These are phyloP conservation scores for Lactifluus piperatus DNA, from an alignment of 768 basidiomycete species.

Conservation along the genomic window DNA sequence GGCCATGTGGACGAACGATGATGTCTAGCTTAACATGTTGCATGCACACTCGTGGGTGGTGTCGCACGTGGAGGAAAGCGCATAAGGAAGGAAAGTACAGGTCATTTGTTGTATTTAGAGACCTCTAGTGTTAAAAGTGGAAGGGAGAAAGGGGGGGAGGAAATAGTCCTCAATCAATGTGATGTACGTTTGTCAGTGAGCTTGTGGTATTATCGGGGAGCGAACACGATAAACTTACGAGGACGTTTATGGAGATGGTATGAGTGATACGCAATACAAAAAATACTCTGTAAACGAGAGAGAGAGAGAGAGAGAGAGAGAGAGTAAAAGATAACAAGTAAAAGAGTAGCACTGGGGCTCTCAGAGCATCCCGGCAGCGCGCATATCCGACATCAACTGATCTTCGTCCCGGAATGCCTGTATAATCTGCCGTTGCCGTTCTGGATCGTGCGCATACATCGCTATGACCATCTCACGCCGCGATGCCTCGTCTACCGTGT, in stretches of 20 bases:
- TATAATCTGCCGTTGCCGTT: slow-evolving; percentile 35
- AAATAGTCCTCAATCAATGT: background rate
- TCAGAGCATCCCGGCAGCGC: slow-evolving; percentile 57
- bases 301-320: background rate
- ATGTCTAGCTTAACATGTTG: slow-evolving; percentile 18
- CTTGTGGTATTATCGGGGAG: background rate
- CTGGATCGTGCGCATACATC: slow-evolving; percentile 33
- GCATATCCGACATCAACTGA: slow-evolving; percentile 48
- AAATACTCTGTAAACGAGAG: background rate
- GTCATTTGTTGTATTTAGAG: background rate
- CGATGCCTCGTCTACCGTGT: slow-evolving; percentile 4
- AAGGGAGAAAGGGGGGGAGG: background rate
- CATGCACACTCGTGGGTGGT: background rate
- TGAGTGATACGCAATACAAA: slow-evolving; percentile 1
- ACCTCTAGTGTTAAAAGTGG: background rate
- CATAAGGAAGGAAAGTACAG: background rate
- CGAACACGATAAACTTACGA: background rate
- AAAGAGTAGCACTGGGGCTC: no score
- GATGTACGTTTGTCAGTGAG: background rate
- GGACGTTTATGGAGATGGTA: background rate
- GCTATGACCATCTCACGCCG: slow-evolving; percentile 36
- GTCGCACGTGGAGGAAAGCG: background rate
- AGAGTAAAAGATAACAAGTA: no score
- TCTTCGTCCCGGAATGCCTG: slow-evolving; percentile 46
- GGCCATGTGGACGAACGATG: slow-evolving; percentile 47